These are phyloP conservation scores for Neonectria ditissima DNA, from an alignment of 2,329 filamentous ascomycete genomes.

Conservation along the genomic window DNA sequence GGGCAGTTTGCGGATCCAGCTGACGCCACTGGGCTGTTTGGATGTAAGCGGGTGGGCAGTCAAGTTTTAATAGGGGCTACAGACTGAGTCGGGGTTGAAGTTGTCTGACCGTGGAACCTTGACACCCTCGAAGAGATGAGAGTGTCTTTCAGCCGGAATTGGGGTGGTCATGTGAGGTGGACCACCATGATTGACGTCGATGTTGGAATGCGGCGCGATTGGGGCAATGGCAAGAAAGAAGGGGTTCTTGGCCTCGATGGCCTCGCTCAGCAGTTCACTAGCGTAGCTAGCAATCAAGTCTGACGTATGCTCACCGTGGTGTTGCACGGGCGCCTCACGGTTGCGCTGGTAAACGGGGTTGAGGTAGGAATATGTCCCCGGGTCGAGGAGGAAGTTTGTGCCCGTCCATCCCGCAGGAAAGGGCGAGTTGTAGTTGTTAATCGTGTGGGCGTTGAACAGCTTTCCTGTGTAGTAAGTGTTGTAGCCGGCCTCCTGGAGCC, in stretches of 20 bases:
- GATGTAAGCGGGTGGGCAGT: constrained; percentile 8
- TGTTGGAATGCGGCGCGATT: constrained; percentile 73
- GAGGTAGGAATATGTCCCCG: constrained; percentile 56
- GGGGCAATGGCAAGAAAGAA: constrained; percentile 78
- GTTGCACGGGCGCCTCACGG: constrained; percentile 46
- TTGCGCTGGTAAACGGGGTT: constrained; percentile 63
- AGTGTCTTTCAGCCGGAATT: constrained; percentile 70
- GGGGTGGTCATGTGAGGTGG: constrained; percentile 50
- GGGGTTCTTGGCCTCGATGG: constrained; percentile 63
- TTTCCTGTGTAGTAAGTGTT: constrained; percentile 81
- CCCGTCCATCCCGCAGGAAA: constrained; percentile 69
- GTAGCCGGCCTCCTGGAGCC: constrained; percentile 77
- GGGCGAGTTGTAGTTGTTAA: constrained; percentile 70
- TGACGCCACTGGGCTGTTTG: constrained; percentile 51
- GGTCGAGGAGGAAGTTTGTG: constrained; percentile 51
- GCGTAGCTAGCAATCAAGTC: constrained; percentile 72
- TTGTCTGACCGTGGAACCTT: constrained; percentile 71
- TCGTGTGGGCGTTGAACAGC: constrained; percentile 73
- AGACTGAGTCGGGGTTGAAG: constrained; percentile 73
- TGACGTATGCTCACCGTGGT: constrained; percentile 53
- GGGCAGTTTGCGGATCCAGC: constrained; percentile 58
- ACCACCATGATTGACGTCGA: constrained; percentile 38
- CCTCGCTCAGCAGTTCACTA: constrained; percentile 71
- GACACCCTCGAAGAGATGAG: constrained; percentile 69
- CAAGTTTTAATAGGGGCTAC: constrained; percentile 18